These are phyloP conservation scores for Phytophthora constricta DNA, from an alignment of 352 stramenopile genomes.

Conservation along the genomic window DNA sequence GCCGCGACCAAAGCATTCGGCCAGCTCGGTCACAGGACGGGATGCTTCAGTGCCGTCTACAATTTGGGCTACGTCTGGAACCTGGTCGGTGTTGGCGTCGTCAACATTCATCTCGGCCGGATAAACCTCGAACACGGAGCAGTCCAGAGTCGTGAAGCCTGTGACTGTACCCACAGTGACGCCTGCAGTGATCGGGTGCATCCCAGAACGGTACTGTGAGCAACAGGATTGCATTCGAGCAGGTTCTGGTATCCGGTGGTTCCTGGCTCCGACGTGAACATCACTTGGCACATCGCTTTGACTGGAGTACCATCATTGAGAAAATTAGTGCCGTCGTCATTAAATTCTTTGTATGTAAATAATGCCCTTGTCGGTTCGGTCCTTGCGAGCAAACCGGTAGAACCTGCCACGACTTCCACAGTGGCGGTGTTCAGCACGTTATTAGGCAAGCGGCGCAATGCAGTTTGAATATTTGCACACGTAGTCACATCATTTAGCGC, in stretches of 20 bases:
- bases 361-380: slow-evolving; percentile 4
- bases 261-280: slow-evolving; percentile 58
- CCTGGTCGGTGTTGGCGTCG: background rate
- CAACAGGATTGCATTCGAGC: slow-evolving; percentile 51
- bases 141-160: no score
- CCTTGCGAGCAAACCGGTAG: slow-evolving; percentile 33
- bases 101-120: background rate
- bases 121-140: slow-evolving; percentile 48
- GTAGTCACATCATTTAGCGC: background rate
- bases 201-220: slow-evolving; percentile 36
- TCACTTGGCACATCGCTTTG: slow-evolving; percentile 45
- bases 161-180: background rate
- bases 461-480: slow-evolving; percentile 49
- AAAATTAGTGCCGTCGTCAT: background rate
- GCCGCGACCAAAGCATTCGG: slow-evolving; percentile 67
- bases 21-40: slow-evolving; percentile 53
- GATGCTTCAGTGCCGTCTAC: background rate
- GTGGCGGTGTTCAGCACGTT: slow-evolving; percentile 67
- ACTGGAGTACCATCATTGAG: background rate
- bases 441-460: slow-evolving; percentile 60
- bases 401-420: slow-evolving; percentile 16
- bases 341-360: slow-evolving; percentile 8
- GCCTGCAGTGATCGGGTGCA: slow-evolving; percentile 44
- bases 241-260: slow-evolving; percentile 66
- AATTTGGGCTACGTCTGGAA: background rate